These are phyloP conservation scores for Handroanthus guayacan DNA, from an alignment of 257 asterid genomes.

Conservation along the genomic window DNA sequence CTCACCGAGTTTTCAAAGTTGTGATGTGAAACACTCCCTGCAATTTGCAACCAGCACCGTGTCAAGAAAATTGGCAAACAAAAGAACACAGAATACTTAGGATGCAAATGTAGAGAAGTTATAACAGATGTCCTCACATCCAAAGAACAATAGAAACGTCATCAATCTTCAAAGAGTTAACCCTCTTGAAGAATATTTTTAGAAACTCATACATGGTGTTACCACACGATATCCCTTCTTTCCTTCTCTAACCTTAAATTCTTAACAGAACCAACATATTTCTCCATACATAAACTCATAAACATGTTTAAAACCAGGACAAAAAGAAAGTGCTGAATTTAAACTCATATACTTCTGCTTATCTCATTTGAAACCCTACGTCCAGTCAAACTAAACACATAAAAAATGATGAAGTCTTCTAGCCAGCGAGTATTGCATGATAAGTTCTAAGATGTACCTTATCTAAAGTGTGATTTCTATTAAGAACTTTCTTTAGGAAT, in stretches of 20 bases:
- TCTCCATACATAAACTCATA: not conserved
- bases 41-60: constrained; percentile 34
- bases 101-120: not conserved
- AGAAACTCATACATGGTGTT: not conserved
- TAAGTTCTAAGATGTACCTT: not conserved
- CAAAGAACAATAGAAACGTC: not conserved
- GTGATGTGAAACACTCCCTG: constrained; percentile 69
- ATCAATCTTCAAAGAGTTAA: not conserved
- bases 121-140: not conserved
- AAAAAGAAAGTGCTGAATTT: not conserved
- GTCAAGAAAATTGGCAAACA: constrained; percentile 30
- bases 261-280: not conserved
- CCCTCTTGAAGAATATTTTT: not conserved
- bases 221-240: not conserved
- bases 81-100: not conserved
- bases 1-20: constrained; percentile 80
- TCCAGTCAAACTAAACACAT: not conserved
- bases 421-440: not conserved
- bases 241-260: not conserved
- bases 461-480: not conserved
- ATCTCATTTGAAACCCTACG: too few relatives aligned
- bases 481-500: not conserved
- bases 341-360: too few relatives aligned
- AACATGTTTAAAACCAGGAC: not conserved
- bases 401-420: not conserved